Base-by-base conservation (phyloP, 129 eudicot species). In the Flaveria bidentis region DNA sequence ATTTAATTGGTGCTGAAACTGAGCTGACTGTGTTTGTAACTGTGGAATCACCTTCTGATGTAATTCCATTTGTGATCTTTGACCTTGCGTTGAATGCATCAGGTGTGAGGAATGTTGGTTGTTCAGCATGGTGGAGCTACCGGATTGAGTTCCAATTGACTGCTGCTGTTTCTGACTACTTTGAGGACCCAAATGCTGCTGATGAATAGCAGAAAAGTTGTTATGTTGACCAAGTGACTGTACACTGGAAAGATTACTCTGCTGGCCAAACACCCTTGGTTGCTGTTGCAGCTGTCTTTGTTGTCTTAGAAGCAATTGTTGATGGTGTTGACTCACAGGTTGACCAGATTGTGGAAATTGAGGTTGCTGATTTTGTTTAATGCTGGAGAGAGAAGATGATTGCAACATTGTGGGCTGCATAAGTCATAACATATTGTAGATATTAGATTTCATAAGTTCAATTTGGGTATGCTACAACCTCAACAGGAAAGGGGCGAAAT, bases 41-140 rank as follows among this genome's bases (percentile, higher is more conserved):
- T 93, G 97, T n/a, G 96, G 86, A 84, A 89, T 82, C 86, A 89
- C 52, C 71, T 93, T 97, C 78, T 87, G 98, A 69, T 93, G 97
- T 49, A 86, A 78, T 83, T 88, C 96, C 55, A 88, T 73, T 75
- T 90, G 92, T 44, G 89, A 71, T 69, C 79, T 97, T 76, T 88
- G 98, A 76, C 71, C 76, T 79, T 92, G 93, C 12, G 74, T 87
- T 64, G 97, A 78, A 78, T 86, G 76, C 88, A 87, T 79, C 80
- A 86, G 89, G 36, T 77, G 81, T 68, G 61, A 67, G 6, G 89
- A 65, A 76, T 86, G 95, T 73, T 88, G 93, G 81, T 81, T 88
- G 69, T 81, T 63, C 77, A 80, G 91, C 85, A 93, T 85, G 76
- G 86, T 65, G 56, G 90, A 76, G 80, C 78, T 91, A 51, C 88